Evolutionary conservation across 306 rosid genomes (phyloP).

Genomic region (Canavalia gladiata): DNA sequence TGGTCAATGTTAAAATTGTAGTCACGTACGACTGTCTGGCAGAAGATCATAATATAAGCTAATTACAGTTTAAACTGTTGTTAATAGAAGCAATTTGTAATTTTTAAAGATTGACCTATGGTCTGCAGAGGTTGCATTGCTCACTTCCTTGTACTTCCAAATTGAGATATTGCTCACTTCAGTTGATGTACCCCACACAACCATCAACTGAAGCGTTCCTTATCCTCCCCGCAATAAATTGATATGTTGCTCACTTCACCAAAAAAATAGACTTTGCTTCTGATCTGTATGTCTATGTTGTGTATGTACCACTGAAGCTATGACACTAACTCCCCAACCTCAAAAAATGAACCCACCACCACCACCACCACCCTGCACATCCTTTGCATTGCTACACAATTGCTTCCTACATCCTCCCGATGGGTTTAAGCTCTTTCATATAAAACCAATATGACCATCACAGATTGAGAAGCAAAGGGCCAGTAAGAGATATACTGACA

Average conservation of each 20-base stretch:
- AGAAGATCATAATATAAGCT: too few species aligned
- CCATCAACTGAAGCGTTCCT: conserved; percentile 64
- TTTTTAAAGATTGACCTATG: too few species aligned
- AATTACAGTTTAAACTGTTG: too few species aligned
- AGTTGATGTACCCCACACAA: conserved; percentile 57
- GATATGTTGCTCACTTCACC: conserved; percentile 30
- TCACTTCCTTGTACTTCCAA: conserved; percentile 12
- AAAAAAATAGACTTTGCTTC: conserved; percentile 56
- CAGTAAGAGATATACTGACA: conserved; percentile 9
- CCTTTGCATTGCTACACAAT: conserved; percentile 45
- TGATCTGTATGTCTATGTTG: conserved; percentile 25
- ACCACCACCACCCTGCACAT: conserved; percentile 52
- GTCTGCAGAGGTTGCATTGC: too few species aligned
- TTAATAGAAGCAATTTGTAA: too few species aligned
- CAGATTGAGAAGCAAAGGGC: conserved; percentile 43
- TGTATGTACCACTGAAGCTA: conserved; percentile 41
- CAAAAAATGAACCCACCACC: conserved; percentile 63
- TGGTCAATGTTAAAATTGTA: too few species aligned
- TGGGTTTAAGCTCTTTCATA: conserved; percentile 50
- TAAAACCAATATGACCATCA: conserved; percentile 50
- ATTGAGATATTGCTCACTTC: not conserved
- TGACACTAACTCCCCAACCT: conserved; percentile 82
- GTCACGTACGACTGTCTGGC: too few species aligned
- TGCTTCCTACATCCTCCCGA: conserved; percentile 42
- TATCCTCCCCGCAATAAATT: conserved; percentile 69